These are phyloP conservation scores for Paratinospora sagittata DNA, from an alignment of 164 flowering plant species.

Conservation along the genomic window DNA sequence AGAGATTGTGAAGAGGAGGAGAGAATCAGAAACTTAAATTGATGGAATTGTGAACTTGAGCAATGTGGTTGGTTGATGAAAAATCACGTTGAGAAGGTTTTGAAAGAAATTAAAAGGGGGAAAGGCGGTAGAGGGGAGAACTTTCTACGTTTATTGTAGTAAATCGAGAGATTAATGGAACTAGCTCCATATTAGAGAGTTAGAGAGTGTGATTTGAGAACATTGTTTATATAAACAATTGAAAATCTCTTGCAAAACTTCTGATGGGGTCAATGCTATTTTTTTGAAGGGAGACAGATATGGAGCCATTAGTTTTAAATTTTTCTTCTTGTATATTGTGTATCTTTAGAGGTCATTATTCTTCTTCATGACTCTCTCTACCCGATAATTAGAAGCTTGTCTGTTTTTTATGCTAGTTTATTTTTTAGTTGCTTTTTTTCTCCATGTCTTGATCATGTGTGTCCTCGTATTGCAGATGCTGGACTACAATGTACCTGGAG, in stretches of 20 bases:
- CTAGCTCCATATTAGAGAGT: background rate
- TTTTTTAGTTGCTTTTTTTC: background rate
- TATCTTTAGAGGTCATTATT: too few species aligned
- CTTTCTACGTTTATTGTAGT: background rate
- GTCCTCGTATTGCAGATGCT: slow-evolving; percentile 61
- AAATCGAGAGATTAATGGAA: background rate
- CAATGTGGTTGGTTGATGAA: background rate
- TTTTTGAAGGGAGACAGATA: too few species aligned
- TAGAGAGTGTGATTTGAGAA: too few species aligned
- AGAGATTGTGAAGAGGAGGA: background rate
- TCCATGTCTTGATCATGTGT: slow-evolving; percentile 9
- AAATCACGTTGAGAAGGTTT: background rate
- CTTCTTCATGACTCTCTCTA: background rate
- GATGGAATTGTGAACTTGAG: background rate
- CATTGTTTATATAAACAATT: too few species aligned
- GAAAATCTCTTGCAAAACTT: too few species aligned
- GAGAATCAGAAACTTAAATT: background rate
- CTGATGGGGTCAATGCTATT: too few species aligned
- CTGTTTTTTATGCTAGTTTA: background rate
- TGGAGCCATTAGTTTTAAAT: too few species aligned
- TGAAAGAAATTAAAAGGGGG: background rate
- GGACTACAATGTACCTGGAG: slow-evolving; percentile 97
- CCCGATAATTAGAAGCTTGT: background rate
- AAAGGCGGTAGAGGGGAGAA: background rate
- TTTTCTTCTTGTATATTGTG: too few species aligned